Percentiles rank a stretch among this genome's conserved stretches.
Conservation (phyloP, 139 green algal genomes). For the Astrephomene gubernaculifera region DNA sequence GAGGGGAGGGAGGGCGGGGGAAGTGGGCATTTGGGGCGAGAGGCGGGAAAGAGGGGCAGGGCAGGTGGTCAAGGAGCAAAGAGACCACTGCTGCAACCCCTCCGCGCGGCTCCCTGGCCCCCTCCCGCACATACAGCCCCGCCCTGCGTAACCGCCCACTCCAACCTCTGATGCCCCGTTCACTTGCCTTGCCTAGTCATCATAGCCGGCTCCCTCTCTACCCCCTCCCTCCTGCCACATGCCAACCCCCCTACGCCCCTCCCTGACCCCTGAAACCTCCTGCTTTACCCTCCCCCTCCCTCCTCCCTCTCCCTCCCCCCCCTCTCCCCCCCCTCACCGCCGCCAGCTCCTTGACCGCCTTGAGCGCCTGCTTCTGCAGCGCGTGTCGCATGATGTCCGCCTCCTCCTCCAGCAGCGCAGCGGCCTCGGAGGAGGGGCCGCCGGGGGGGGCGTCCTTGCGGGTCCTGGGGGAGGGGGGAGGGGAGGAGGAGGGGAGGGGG, state of each 20-base stretch:
- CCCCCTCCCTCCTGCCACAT: not conserved
- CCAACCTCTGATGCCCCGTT: too few species aligned
- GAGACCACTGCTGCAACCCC: too few species aligned
- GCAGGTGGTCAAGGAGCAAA: not conserved
- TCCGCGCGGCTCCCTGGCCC: too few species aligned
- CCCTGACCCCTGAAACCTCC: not conserved
- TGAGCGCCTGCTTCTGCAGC: constrained; percentile 91
- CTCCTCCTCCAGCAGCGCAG: constrained; percentile 87
- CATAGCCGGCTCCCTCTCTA: not conserved
- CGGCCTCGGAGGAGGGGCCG: constrained; percentile 73
- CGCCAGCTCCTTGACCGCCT: constrained; percentile 94
- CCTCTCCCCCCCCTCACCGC: constrained; percentile 60
- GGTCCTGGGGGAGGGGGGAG: not conserved
- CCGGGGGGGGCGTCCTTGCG: constrained; percentile 52
- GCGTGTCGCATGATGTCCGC: constrained; percentile 90
- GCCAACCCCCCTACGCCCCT: not conserved
- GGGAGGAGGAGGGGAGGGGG: not conserved
- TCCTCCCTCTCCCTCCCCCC: not conserved
- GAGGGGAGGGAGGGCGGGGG: not conserved
- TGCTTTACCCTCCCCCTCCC: not conserved
- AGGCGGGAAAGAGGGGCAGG: not conserved
- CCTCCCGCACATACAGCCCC: too few species aligned
- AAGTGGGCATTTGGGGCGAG: not conserved
- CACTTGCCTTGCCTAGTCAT: too few species aligned
- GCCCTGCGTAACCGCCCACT: too few species aligned